A percentile compares a stretch with the other conserved stretches of the same genome.
Conservation (phyloP, 768 basidiomycete genomes). For the Hygrocybe punicea region DNA sequence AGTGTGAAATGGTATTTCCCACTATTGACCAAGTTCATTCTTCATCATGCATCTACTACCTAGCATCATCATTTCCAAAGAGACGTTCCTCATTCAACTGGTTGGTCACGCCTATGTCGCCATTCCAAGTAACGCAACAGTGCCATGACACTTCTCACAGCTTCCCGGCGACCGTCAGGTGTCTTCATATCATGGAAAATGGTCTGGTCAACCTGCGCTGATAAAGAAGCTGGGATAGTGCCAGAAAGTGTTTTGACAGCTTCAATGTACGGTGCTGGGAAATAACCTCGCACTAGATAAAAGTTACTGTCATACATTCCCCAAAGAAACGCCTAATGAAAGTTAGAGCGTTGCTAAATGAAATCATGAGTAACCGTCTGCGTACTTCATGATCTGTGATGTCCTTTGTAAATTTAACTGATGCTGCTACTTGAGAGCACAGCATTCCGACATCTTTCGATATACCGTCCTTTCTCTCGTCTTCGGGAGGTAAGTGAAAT, state of each 20-base stretch:
- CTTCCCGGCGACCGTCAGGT: conserved; percentile 1
- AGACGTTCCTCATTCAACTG: background rate
- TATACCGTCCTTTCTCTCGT: conserved; percentile 1
- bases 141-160: background rate
- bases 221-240: background rate
- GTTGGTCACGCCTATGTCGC: background rate
- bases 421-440: conserved; percentile 1
- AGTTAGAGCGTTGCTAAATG: background rate
- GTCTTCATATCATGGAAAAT: background rate
- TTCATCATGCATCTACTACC: background rate
- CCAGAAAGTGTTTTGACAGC: background rate
- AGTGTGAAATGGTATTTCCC: no score
- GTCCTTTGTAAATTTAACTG: background rate
- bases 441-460: conserved; percentile 2
- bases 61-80: no score
- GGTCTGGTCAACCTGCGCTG: background rate
- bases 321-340: conserved; percentile 2
- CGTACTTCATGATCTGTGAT: conserved; percentile 2
- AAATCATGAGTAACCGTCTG: background rate
- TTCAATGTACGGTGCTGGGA: conserved; percentile 1
- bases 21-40: no score
- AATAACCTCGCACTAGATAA: conserved; percentile 2
- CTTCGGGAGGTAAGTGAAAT: conserved; percentile 2
- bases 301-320: background rate
- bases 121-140: conserved; percentile 2